A percentile compares a stretch with the other conserved stretches of the same genome.
Conservation (phyloP, 2,329 filamentous ascomycete genomes). For the Byssochlamys sp. region DNA sequence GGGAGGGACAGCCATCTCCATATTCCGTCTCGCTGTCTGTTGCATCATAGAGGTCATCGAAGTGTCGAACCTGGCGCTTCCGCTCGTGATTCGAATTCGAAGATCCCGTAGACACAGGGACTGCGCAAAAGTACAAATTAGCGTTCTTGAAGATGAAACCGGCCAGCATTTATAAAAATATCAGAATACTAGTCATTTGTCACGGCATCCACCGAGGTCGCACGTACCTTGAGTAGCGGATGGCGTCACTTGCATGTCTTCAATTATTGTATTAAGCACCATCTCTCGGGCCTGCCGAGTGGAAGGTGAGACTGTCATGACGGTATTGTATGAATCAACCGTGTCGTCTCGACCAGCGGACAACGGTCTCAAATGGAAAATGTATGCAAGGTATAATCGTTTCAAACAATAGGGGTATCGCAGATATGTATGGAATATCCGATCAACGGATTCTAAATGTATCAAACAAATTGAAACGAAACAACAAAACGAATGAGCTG, state of each 20-base stretch:
- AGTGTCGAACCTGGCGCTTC: conserved; percentile 55
- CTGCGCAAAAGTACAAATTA: conserved; percentile 12
- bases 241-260: conserved; percentile 38
- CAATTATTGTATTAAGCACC: conserved; percentile 56
- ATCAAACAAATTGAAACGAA: conserved; percentile 8
- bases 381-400: conserved; percentile 1
- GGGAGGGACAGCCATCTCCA: conserved; percentile 36
- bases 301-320: conserved; percentile 43
- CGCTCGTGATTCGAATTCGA: conserved; percentile 46
- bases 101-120: conserved; percentile 23
- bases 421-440: conserved; percentile 12
- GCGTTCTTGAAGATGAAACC: not conserved
- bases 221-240: conserved; percentile 1
- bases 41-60: conserved; percentile 79
- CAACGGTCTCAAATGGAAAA: conserved; percentile 2
- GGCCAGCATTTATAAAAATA: not conserved
- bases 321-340: conserved; percentile 36
- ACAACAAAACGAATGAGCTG: conserved; percentile 17
- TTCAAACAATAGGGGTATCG: conserved; percentile 6
- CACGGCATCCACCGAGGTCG: not conserved
- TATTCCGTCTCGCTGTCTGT: conserved; percentile 64
- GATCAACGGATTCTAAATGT: conserved; percentile 37
- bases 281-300: conserved; percentile 50
- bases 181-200: not conserved
- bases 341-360: conserved; percentile 32